These are phyloP conservation scores for Aspergillus clavatus DNA, from an alignment of 2,329 filamentous ascomycete genomes.

Conservation along the genomic window DNA sequence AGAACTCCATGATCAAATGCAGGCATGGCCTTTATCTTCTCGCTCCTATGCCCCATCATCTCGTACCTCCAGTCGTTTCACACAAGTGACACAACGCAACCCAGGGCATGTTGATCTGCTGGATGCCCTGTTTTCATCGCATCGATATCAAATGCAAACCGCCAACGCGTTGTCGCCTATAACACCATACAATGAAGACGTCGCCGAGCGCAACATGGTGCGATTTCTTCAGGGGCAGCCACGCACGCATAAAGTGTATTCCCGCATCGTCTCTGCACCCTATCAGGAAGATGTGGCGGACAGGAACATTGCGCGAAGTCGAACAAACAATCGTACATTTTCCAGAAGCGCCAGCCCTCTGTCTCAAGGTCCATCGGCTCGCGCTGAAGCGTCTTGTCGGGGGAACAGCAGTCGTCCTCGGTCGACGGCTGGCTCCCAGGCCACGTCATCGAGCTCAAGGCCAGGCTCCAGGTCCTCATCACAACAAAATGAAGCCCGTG, in stretches of 20 bases:
- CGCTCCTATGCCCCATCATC: conserved; percentile 22
- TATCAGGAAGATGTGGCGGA: conserved; percentile 42
- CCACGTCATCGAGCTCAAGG: not conserved
- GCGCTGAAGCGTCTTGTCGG: not conserved
- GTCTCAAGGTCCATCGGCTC: conserved; percentile 4
- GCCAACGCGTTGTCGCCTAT: conserved; percentile 26
- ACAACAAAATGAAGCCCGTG: not conserved
- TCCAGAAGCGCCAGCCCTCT: conserved; percentile 19
- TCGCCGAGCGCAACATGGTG: conserved; percentile 41
- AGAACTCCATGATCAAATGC: conserved; percentile 34
- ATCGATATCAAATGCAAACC: conserved; percentile 24
- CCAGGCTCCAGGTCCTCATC: not conserved
- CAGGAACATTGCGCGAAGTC: conserved; percentile 33
- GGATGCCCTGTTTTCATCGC: conserved; percentile 35
- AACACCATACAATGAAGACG: conserved; percentile 40
- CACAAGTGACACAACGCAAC: conserved; percentile 15
- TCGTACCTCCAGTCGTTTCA: conserved; percentile 18
- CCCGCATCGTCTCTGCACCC: conserved; percentile 31
- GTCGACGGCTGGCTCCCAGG: not conserved
- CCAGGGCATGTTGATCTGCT: conserved; percentile 39
- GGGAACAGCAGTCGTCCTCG: not conserved
- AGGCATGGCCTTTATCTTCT: conserved; percentile 24
- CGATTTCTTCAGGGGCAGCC: conserved; percentile 27
- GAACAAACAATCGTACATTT: conserved; percentile 16
- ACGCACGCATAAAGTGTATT: conserved; percentile 24